These are phyloP conservation scores for Linnemannia exigua DNA, from an alignment of 192 early-diverging fungal genomes.

Conservation along the genomic window DNA sequence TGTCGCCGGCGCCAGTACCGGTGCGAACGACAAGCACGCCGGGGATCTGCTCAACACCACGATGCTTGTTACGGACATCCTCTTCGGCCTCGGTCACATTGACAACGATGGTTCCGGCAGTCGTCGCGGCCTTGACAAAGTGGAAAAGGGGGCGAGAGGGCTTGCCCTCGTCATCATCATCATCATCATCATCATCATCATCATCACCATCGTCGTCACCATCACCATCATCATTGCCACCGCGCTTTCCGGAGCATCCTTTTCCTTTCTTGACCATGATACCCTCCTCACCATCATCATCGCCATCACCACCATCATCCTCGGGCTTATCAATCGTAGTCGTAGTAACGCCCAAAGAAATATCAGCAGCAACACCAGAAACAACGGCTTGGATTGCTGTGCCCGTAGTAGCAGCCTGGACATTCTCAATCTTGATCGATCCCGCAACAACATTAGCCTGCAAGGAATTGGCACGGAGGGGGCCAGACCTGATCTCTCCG, in stretches of 20 bases:
- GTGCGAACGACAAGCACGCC: conserved; percentile 18
- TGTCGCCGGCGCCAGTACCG: background rate
- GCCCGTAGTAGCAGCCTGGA: conserved; percentile 11
- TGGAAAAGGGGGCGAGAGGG: background rate
- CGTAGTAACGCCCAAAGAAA: conserved; percentile 14
- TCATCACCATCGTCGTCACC: background rate
- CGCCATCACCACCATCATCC: conserved; percentile 2
- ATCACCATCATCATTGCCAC: conserved; percentile 2
- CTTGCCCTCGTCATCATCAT: background rate
- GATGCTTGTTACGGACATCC: background rate
- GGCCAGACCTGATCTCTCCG: conserved; percentile 26
- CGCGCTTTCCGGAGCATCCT: background rate
- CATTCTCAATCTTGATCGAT: conserved; percentile 7
- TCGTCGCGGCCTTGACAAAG: background rate
- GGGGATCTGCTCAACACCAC: conserved; percentile 6
- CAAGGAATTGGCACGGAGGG: conserved; percentile 22
- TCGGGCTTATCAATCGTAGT: conserved; percentile 4
- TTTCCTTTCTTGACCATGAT: background rate
- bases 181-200: background rate
- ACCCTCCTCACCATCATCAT: conserved; percentile 6
- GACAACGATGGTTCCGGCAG: conserved; percentile 17
- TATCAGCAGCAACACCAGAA: background rate
- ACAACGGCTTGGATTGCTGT: background rate
- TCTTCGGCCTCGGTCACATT: background rate
- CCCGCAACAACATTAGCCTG: conserved; percentile 10